These are phyloP conservation scores for Chlamydomonas urium DNA, from an alignment of 139 green algal species.

Conservation along the genomic window DNA sequence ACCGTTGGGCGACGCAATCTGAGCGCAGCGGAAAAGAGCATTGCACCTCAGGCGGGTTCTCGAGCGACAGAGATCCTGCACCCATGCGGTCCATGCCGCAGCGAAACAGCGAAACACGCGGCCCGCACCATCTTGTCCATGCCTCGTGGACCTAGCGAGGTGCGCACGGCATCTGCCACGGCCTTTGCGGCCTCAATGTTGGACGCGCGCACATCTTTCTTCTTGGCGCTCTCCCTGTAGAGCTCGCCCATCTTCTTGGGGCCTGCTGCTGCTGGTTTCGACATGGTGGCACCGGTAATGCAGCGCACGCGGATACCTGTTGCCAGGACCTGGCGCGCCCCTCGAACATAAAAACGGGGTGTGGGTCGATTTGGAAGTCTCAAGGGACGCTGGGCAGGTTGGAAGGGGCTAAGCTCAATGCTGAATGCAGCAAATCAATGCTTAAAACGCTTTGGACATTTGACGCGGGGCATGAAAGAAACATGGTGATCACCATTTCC, in stretches of 20 bases:
- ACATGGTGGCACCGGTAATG: background rate
- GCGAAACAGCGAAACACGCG: too few relatives aligned
- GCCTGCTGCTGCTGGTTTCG: background rate
- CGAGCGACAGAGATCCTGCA: too few relatives aligned
- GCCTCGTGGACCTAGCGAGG: slow-evolving; percentile 86
- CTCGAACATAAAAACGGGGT: background rate
- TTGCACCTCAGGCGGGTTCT: too few relatives aligned
- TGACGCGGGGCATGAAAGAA: too few relatives aligned
- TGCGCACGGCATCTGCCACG: slow-evolving; percentile 94
- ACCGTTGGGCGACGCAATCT: slow-evolving; percentile 80
- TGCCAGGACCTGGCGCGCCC: background rate
- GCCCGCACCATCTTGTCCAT: slow-evolving; percentile 99
- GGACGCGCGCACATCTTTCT: slow-evolving; percentile 85
- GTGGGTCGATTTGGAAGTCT: background rate
- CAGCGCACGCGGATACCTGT: background rate
- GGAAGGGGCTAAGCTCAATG: too few relatives aligned
- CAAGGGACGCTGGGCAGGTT: too few relatives aligned
- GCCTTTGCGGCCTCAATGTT: slow-evolving; percentile 99
- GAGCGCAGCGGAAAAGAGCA: too few relatives aligned
- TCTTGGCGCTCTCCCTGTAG: slow-evolving; percentile 75
- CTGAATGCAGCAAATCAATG: background rate
- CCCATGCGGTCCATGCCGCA: too few relatives aligned
- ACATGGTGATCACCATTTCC: too few relatives aligned
- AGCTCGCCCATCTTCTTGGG: background rate
- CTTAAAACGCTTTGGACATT: too few relatives aligned